Conservation (phyloP, 768 basidiomycete species). For the Tylopilus balloui region DNA sequence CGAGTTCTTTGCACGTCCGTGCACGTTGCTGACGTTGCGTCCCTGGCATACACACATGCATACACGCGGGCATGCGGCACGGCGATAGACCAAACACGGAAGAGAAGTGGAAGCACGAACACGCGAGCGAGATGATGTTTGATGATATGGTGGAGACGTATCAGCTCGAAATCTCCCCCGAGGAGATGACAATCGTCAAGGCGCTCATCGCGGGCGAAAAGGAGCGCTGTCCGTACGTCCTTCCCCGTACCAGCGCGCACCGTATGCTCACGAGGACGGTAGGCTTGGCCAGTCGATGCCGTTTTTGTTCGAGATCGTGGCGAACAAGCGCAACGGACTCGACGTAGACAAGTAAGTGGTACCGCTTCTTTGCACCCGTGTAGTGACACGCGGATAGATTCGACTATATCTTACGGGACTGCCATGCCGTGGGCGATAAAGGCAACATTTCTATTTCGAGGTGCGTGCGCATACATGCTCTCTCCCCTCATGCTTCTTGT, state of each 20-base stretch:
- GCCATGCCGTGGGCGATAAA: constrained; percentile 63
- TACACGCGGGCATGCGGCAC: too few species aligned
- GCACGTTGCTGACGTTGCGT: too few species aligned
- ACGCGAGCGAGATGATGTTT: constrained; percentile 81
- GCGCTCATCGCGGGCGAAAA: constrained; percentile 71
- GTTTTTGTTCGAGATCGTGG: constrained; percentile 82
- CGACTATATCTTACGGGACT: constrained; percentile 78
- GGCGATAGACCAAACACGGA: constrained; percentile 39
- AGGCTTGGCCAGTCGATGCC: constrained; percentile 48
- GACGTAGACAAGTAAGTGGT: constrained; percentile 75
- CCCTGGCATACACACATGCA: too few species aligned
- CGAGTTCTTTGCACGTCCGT: not conserved
- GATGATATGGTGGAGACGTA: constrained; percentile 60
- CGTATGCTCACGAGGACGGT: not conserved
- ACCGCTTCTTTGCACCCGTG: not conserved
- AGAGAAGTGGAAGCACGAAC: constrained; percentile 69
- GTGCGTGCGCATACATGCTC: constrained; percentile 16
- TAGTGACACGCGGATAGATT: constrained; percentile 43
- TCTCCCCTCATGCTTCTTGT: not conserved
- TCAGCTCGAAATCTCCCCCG: constrained; percentile 41
- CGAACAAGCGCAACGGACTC: constrained; percentile 75
- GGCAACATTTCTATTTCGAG: constrained; percentile 49
- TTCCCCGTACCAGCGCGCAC: not conserved
- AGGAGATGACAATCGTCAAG: constrained; percentile 62
- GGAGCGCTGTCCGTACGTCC: constrained; percentile 47